Conservation (phyloP, 2,329 filamentous ascomycete genomes). For the Colletotrichum phormii region DNA sequence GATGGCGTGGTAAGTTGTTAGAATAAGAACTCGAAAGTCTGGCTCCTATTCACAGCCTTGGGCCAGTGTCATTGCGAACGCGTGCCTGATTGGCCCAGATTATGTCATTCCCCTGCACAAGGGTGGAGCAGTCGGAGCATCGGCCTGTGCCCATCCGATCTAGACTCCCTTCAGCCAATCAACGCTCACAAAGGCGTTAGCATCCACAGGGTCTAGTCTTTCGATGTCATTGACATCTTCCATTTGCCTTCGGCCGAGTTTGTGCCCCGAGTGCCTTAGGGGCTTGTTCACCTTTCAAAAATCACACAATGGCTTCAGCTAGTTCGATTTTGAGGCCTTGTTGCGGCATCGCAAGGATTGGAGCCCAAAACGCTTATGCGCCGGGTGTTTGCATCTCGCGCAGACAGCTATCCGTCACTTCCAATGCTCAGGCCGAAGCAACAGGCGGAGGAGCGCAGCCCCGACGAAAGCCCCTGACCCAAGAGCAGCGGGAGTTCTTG, state of each 20-base stretch:
- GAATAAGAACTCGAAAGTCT: constrained; percentile 21
- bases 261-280: background rate
- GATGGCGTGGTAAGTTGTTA: constrained; percentile 1
- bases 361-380: background rate
- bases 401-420: constrained; percentile 25
- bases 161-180: constrained; percentile 30
- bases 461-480: constrained; percentile 71
- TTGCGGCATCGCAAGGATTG: constrained; percentile 4
- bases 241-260: constrained; percentile 15
- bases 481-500: constrained; percentile 79
- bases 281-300: background rate
- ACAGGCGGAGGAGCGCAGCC: background rate
- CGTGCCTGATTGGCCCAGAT: constrained; percentile 35
- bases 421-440: constrained; percentile 26
- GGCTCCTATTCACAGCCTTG: constrained; percentile 33
- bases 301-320: constrained; percentile 27
- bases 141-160: constrained; percentile 28
- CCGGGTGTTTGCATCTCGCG: constrained; percentile 5
- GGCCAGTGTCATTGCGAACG: constrained; percentile 14
- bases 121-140: constrained; percentile 14
- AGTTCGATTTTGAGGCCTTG: constrained; percentile 16
- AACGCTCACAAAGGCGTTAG: background rate
- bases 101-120: constrained; percentile 36
- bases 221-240: constrained; percentile 35
- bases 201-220: constrained; percentile 21